Evolutionary conservation across 805 yeast genomes (phyloP), one percentile per base, ranked within the genome.

Genomic region (Wickerhamiella spandovensis): DNA sequence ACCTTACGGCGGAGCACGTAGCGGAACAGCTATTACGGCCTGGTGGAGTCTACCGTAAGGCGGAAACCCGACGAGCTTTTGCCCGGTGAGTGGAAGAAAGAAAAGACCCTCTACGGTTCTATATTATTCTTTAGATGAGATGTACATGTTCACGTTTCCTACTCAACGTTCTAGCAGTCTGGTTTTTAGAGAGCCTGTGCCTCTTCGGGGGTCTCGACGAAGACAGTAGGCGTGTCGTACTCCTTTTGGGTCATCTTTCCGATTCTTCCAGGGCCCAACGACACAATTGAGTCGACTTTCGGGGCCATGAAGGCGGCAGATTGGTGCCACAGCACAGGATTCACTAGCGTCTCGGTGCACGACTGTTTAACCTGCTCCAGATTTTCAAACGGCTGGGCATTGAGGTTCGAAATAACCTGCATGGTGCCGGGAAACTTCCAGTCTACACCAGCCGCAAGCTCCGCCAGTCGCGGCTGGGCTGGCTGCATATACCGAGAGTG

Each of bases 401-500:
- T 62, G 17, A 60, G 50, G 50, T 67, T 67, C 21, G 68, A 61
- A 1, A 67, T 53, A 5, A 67, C 61, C 1, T 51, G 28, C 12
- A 32, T 44, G 21, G 47, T 9, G 3, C 47, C 18, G 1, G 59
- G 59, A 37, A 61, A 62, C 12, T 39, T 43, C 56, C 59, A 51
- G 1, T 49, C 43, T 1, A 50, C 52, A 4, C 38, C 24, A 8
- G 46, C 48, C 3, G 66, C 57, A 20, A 64, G 54, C 13, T 50
- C 53, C 8, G 44, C 47, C 51, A 75, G 63, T 30, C 60, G 57
- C 13, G 62, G 58, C 49, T 68, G 70, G 5, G 77, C 72, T 0
- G 64, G 63, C 37, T 49, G 48, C 58, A 77, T 64, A 12, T 66
- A 52, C 4, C 58, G 51, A 37, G 68, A 71, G 58, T 77, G 82